Base-by-base conservation (phyloP, 2,329 filamentous ascomycete genomes). In the Aspergillus sp. region DNA sequence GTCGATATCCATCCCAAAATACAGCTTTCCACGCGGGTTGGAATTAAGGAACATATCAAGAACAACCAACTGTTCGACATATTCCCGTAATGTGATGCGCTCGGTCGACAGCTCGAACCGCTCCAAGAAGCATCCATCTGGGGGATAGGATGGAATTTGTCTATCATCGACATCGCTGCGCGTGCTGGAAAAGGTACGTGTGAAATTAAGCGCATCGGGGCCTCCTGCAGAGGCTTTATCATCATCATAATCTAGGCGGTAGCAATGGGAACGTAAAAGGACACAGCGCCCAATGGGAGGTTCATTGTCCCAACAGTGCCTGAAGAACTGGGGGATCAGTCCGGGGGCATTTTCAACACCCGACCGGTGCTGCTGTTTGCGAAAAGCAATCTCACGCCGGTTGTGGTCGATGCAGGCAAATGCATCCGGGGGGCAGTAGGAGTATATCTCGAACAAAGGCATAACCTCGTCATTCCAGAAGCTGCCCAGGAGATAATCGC, bases 361-460 rank as follows among this genome's bases (percentile, higher is more conserved):
- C 39, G 49, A 56, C 18, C 12, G 38, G 48, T 64, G 52, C 55
- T 56, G 61, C 42, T 55, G 59, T 45, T 65, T 65, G 26, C 63
- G 61, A 49, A 51, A 45, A 15, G 61, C 62, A 18, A 64, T 58
- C 30, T 63, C 61, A 0, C 49, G 36, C 15, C 59, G 59, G 22
- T 58, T 47, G 48, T 63, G 57, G n/a, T 64, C 57, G 47, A 63
- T 58, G 32, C 56, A 65, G 43, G 53, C 57, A 18, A 62, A 64
- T 43, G 36, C 32, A 38, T 64, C 56, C 3, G 59, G 47, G 18
- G 59, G 63, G 38, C 49, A 47, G 47, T 63, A 65, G 41, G 59
- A 62, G 38, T 64, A 65, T 48, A 64, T 61, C 17, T 64, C 59
- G 42, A 65, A 64, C n/a, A 61, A 39, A 9, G 61, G 61, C 42